These are phyloP conservation scores for Leptomonas pyrrhocoris DNA, from an alignment of 208 protist genomes.

Conservation along the genomic window DNA sequence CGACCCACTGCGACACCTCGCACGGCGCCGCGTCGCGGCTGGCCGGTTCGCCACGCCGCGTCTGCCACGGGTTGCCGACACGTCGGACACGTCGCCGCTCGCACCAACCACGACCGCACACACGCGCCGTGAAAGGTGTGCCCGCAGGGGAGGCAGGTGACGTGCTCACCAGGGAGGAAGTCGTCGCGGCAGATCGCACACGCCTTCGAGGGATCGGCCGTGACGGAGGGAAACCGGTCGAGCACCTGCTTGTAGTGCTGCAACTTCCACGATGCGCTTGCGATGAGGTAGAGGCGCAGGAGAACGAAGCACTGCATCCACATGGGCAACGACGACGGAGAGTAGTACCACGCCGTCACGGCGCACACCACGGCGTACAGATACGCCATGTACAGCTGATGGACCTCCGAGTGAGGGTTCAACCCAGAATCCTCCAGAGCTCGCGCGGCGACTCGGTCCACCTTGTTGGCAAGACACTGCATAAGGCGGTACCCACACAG, in stretches of 20 bases:
- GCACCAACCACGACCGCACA: constrained; percentile 78
- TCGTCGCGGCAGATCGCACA: constrained; percentile 83
- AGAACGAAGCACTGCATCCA: constrained; percentile 65
- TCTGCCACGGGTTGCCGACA: constrained; percentile 55
- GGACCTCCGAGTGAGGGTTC: constrained; percentile 63
- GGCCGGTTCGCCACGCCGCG: background rate
- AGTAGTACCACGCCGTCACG: constrained; percentile 48
- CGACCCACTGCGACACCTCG: background rate
- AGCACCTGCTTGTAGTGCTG: constrained; percentile 54
- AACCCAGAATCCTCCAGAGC: constrained; percentile 37
- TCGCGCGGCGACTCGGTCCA: constrained; percentile 7
- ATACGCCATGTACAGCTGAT: constrained; percentile 39
- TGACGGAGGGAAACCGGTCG: constrained; percentile 48
- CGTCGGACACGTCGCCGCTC: constrained; percentile 55
- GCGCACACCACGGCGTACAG: constrained; percentile 35
- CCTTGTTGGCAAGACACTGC: constrained; percentile 6
- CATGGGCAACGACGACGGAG: constrained; percentile 33
- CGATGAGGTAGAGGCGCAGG: constrained; percentile 37
- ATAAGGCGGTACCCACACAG: constrained; percentile 32
- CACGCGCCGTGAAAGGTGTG: constrained; percentile 85
- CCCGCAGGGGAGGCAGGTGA: constrained; percentile 75
- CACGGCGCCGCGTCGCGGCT: background rate
- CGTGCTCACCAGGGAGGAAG: constrained; percentile 39
- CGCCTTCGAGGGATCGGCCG: constrained; percentile 30
- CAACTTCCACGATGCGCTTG: constrained; percentile 29